Evolutionary conservation across 495 filamentous ascomycete species (phyloP).

Genomic region (Trichoderma orchidacearum): DNA sequence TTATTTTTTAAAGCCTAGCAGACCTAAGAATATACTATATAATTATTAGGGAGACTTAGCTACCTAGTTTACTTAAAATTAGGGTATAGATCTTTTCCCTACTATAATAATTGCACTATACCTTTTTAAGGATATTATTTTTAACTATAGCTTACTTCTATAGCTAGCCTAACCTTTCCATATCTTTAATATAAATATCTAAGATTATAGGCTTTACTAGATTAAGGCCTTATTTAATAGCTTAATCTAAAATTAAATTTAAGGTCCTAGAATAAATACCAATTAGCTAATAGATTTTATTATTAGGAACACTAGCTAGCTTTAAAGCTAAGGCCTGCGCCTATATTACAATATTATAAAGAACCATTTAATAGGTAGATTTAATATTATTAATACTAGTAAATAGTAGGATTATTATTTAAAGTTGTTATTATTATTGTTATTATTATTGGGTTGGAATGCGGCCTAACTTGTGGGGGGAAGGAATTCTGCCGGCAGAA

Average conservation of each 20-base stretch:
- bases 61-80: neutral
- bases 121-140: neutral
- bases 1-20: constrained; percentile 6
- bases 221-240: neutral
- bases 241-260: neutral
- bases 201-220: neutral
- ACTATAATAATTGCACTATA: neutral
- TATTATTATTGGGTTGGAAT: too few relatives aligned
- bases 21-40: neutral
- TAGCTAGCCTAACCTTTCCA: neutral
- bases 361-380: too few relatives aligned
- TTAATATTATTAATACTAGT: too few relatives aligned
- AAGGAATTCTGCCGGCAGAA: too few relatives aligned
- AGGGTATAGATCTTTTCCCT: neutral
- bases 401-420: too few relatives aligned
- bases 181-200: neutral
- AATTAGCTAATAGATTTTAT: neutral
- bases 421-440: too few relatives aligned
- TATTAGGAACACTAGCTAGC: neutral
- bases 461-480: too few relatives aligned
- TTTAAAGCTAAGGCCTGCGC: neutral
- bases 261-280: neutral
- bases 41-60: neutral
- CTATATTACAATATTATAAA: neutral
- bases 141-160: neutral